Evolutionary conservation across 345 rosid species (phyloP).

Genomic region (Pseudoturritis turrita): DNA sequence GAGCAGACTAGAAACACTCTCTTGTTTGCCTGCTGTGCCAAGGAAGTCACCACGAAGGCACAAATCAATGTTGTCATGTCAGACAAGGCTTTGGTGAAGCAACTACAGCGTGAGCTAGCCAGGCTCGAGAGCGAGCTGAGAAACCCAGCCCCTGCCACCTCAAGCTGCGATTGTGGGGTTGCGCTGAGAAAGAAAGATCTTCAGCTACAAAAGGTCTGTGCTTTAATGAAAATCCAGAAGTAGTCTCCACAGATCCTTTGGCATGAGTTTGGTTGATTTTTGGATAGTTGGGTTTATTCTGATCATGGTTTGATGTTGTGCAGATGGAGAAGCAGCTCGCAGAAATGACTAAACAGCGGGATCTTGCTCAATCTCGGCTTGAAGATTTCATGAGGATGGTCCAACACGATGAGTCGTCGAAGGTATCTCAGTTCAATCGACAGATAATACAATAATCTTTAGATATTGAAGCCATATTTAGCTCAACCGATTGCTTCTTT

Average conservation of each 20-base stretch:
- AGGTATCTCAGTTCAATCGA: conserved; percentile 33
- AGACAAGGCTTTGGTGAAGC: conserved; percentile 96
- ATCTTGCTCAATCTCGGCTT: conserved; percentile 77
- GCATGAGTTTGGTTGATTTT: conserved; percentile 3
- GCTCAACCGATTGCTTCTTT: background rate
- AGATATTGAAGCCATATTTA: background rate
- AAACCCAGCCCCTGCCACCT: conserved; percentile 54
- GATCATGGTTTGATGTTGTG: conserved; percentile 21
- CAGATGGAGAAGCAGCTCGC: conserved; percentile 88
- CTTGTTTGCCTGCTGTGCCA: conserved; percentile 94
- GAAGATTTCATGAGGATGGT: conserved; percentile 69
- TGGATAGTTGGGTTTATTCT: conserved; percentile 12
- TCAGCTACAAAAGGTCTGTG: conserved; percentile 79
- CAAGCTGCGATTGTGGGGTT: conserved; percentile 57
- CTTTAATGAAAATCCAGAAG: background rate
- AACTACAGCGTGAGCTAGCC: conserved; percentile 85
- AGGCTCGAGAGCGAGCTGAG: conserved; percentile 89
- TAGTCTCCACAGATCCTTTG: conserved; percentile 4
- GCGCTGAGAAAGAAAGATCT: conserved; percentile 79
- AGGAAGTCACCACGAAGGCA: conserved; percentile 93
- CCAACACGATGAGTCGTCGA: conserved; percentile 50
- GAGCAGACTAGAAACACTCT: conserved; percentile 98
- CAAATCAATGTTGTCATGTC: conserved; percentile 99
- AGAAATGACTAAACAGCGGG: conserved; percentile 76
- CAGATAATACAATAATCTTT: conserved; percentile 6